Evolutionary conservation across 2,329 filamentous ascomycete species (phyloP).

Genomic region (Cryphonectria parasitica): DNA sequence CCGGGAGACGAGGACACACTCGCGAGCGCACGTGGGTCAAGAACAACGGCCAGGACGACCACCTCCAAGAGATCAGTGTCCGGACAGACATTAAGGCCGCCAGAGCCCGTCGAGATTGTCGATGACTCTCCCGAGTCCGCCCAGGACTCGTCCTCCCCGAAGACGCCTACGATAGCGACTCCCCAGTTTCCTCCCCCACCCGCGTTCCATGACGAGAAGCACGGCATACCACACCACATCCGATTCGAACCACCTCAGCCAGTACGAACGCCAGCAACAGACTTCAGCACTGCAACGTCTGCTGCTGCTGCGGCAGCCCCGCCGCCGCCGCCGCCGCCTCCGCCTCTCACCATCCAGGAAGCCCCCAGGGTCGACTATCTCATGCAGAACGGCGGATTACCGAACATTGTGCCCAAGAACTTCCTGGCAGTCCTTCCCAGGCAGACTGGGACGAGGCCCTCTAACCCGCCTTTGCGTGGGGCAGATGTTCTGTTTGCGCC

Average conservation of each 20-base stretch:
- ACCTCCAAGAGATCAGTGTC: constrained; percentile 45
- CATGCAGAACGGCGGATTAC: constrained; percentile 82
- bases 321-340: constrained; percentile 69
- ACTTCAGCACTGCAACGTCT: constrained; percentile 44
- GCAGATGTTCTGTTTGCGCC: constrained; percentile 79
- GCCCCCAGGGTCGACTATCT: constrained; percentile 89
- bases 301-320: constrained; percentile 46
- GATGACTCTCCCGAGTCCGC: constrained; percentile 56
- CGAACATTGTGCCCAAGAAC: constrained; percentile 71
- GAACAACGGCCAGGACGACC: constrained; percentile 17
- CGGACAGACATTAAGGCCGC: constrained; percentile 31
- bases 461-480: constrained; percentile 67
- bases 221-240: constrained; percentile 40
- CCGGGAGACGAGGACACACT: constrained; percentile 31
- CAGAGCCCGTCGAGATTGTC: constrained; percentile 46
- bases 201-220: constrained; percentile 47
- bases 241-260: constrained; percentile 45
- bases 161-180: constrained; percentile 59
- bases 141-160: constrained; percentile 58
- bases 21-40: constrained; percentile 22
- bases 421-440: constrained; percentile 69
- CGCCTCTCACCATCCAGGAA: constrained; percentile 70
- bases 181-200: constrained; percentile 54
- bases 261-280: constrained; percentile 45
- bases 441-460: constrained; percentile 59